Evolutionary conservation across 73 alveolate species (phyloP).

Genomic region (Paramecium bursaria): DNA sequence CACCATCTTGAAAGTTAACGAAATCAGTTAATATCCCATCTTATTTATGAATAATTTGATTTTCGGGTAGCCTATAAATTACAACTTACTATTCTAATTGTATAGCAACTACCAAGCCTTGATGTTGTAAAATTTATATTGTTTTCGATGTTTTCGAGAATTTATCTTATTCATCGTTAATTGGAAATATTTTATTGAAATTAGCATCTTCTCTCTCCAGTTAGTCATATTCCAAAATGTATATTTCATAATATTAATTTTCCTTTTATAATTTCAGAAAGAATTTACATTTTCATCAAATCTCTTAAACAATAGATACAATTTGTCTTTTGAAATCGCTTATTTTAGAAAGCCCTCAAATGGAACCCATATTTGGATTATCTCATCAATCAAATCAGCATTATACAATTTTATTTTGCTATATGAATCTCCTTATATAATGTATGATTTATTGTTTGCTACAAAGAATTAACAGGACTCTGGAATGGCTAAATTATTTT

Average conservation of each 20-base stretch:
- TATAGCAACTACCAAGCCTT: too few relatives aligned
- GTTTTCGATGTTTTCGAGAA: too few relatives aligned
- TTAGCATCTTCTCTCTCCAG: not conserved
- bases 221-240: not conserved
- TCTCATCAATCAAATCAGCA: slow-evolving; percentile 42
- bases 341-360: slow-evolving; percentile 43
- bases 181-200: not conserved
- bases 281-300: slow-evolving; percentile 58
- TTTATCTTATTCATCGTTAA: too few relatives aligned
- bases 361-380: slow-evolving; percentile 52
- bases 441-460: not conserved
- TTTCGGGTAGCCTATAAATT: too few relatives aligned
- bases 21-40: too few relatives aligned
- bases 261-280: not conserved
- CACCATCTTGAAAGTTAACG: too few relatives aligned
- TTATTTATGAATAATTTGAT: too few relatives aligned
- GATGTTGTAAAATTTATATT: too few relatives aligned
- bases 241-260: slow-evolving; percentile 8
- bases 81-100: too few relatives aligned
- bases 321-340: not conserved
- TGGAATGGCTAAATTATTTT: slow-evolving; percentile 54
- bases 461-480: slow-evolving; percentile 5
- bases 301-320: slow-evolving; percentile 3
- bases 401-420: slow-evolving; percentile 41
- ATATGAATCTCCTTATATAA: slow-evolving; percentile 33